phyloP scores from a whole-genome alignment of 768 basidiomycete genomes.

The Lentinula sp. region DNA sequence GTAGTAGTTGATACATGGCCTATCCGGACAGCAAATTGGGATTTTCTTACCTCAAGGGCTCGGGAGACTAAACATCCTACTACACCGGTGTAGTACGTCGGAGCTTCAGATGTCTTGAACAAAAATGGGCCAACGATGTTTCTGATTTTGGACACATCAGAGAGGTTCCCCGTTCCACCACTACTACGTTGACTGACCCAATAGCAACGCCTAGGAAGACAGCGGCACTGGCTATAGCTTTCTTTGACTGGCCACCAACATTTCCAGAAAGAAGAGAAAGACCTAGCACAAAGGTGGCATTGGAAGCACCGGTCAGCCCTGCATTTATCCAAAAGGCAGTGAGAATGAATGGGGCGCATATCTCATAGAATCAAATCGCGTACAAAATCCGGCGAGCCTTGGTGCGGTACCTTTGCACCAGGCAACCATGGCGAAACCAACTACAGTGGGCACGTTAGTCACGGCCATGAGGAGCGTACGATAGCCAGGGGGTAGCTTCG shows the following conservation, averaged over 20 bases:
- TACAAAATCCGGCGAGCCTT: constrained; percentile 17
- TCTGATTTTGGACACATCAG: background rate
- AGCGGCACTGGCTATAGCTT: constrained; percentile 14
- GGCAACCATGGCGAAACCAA: constrained; percentile 20
- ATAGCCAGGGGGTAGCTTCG: constrained; percentile 14
- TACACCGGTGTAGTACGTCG: constrained; percentile 16
- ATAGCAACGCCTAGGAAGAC: constrained; percentile 16
- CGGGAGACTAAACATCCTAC: constrained; percentile 18
- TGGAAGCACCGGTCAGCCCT: constrained; percentile 20
- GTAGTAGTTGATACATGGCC: background rate
- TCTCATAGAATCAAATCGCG: background rate
- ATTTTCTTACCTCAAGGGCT: constrained; percentile 11
- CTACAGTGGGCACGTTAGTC: constrained; percentile 17
- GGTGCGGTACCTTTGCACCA: constrained; percentile 16
- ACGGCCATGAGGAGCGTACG: constrained; percentile 19
- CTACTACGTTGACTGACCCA: constrained; percentile 10
- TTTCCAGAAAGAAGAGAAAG: constrained; percentile 31
- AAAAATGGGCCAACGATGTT: constrained; percentile 19
- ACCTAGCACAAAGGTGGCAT: constrained; percentile 23
- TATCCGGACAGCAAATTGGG: background rate
- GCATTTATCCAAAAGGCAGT: background rate
- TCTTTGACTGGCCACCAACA: constrained; percentile 26
- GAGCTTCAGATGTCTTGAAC: constrained; percentile 18
- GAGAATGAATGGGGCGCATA: background rate
- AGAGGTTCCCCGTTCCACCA: background rate